Percentiles rank a stretch among this genome's conserved stretches.
These are phyloP conservation scores for Pestalotiopsis sp. DNA, from an alignment of 2,329 filamentous ascomycete genomes.

Conservation along the genomic window DNA sequence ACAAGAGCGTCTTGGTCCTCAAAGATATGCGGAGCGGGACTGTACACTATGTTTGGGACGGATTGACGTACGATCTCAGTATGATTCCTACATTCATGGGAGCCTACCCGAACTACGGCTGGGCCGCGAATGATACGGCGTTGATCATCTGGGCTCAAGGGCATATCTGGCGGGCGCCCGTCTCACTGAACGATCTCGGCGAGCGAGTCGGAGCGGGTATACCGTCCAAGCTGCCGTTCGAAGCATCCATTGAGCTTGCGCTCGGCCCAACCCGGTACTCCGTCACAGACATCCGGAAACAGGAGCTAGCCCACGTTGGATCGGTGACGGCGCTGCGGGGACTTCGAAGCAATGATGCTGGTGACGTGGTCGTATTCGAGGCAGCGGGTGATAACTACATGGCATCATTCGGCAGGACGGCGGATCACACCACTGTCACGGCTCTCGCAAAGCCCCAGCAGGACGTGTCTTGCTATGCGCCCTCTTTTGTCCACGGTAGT, in stretches of 20 bases:
- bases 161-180: neutral
- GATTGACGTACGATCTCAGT: neutral
- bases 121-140: neutral
- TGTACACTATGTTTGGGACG: neutral
- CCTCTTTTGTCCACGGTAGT: neutral
- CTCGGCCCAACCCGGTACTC: neutral
- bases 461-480: neutral
- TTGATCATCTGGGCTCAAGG: neutral
- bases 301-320: neutral
- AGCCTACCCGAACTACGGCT: neutral
- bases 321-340: neutral
- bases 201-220: neutral
- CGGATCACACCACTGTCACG: neutral
- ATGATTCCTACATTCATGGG: neutral
- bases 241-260: neutral
- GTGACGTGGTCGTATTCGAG: neutral
- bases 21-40: neutral
- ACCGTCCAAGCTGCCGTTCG: neutral
- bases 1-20: conserved; percentile 3
- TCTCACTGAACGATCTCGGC: neutral
- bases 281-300: neutral
- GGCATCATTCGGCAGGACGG: neutral
- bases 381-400: neutral
- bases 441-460: neutral
- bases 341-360: neutral